Evolutionary conservation across 2,329 filamentous ascomycete genomes (phyloP).

Genomic region (Aureobasidium sp.): DNA sequence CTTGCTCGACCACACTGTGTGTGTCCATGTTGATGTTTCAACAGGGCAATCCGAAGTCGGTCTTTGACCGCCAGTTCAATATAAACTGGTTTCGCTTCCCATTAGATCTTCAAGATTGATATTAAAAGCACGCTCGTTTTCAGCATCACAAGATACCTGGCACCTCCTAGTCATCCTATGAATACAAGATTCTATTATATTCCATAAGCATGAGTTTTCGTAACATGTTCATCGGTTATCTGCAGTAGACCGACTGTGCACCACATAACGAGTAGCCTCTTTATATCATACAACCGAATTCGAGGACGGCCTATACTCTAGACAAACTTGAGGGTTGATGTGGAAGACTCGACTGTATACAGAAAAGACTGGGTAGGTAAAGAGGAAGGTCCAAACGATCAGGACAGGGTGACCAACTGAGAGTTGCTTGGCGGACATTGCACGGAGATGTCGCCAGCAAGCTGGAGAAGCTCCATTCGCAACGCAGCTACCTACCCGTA

Average conservation of each 20-base stretch:
- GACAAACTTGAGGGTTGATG: no score
- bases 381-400: not conserved
- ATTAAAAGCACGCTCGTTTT: not conserved
- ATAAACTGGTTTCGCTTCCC: not conserved
- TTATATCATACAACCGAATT: no score
- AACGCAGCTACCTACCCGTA: not conserved
- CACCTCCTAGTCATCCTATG: no score
- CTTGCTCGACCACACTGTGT: not conserved
- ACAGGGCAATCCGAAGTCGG: not conserved
- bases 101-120: not conserved
- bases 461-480: conserved; percentile 4
- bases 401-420: not conserved
- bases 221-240: no score
- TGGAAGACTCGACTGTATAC: not conserved
- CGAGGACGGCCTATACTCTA: no score
- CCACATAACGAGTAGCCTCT: no score
- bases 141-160: not conserved
- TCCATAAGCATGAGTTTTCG: no score
- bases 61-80: not conserved
- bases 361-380: not conserved
- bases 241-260: no score
- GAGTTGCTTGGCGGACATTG: not conserved
- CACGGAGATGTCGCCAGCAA: not conserved
- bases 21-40: not conserved
- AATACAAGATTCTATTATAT: no score